Percentiles rank a stretch among this genome's conserved stretches.
Evolutionary conservation across 2,329 filamentous ascomycete genomes (phyloP).

Genomic region (Trichoderma sp.): DNA sequence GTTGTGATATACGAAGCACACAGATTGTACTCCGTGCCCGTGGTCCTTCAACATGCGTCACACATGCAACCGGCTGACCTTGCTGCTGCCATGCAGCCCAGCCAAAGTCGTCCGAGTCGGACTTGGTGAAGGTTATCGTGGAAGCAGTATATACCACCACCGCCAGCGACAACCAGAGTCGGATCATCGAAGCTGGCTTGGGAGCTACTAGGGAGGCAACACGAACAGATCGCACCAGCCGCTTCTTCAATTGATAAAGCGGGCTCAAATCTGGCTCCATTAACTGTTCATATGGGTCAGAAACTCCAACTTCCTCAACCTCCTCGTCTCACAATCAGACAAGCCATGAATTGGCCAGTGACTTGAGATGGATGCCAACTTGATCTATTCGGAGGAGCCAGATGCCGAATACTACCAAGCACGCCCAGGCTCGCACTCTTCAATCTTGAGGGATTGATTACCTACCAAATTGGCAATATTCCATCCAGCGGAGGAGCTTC

Average conservation of each 20-base stretch:
- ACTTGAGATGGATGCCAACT: background rate
- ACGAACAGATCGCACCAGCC: background rate
- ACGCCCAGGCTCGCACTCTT: background rate
- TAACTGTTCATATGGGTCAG: background rate
- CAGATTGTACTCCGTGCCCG: background rate
- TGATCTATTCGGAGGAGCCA: background rate
- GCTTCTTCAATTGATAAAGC: background rate
- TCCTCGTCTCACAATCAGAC: slow-evolving; percentile 5
- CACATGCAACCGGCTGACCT: background rate
- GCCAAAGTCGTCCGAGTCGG: too few species aligned
- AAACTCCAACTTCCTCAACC: background rate
- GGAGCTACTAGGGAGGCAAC: background rate
- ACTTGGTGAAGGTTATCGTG: too few species aligned
- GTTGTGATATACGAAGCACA: too few species aligned
- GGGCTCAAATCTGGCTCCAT: background rate
- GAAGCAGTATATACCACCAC: too few species aligned
- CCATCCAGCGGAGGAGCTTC: background rate
- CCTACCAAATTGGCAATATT: background rate
- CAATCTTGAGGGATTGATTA: too few species aligned
- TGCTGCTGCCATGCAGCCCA: background rate
- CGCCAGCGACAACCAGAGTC: too few species aligned
- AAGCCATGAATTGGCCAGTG: background rate
- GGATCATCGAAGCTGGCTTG: too few species aligned
- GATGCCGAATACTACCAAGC: background rate
- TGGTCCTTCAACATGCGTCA: background rate